Evolutionary conservation across 2,329 filamentous ascomycete genomes (phyloP), one percentile per base, ranked within the genome.

Genomic region (Talaromyces funiculosus): DNA sequence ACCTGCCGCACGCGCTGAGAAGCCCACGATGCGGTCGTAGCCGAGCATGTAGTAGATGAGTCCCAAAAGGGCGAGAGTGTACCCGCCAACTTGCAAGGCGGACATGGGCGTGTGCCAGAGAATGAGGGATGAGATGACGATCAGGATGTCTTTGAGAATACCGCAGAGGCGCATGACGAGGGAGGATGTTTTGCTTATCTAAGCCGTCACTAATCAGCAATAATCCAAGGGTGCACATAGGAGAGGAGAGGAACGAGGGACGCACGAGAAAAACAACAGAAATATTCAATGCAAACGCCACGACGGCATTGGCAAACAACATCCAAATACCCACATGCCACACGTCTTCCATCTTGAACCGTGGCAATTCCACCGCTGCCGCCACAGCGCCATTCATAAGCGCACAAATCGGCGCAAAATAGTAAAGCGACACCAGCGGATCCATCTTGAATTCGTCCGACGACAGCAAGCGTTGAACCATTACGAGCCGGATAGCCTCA

Each of bases 111-210:
- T 90, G 66, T 83, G 80, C 87, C 90, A 94, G 71, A 93, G 86
- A 69, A 90, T 74, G 75, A 93, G 88, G 56, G 89, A 91, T 60
- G 85, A 82, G 63, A 83, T 79, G 65, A 95, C 89, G 59, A 95
- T 86, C 61, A 94, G 84, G 63, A 94, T 92, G 73, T 92, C 90
- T 77, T 95, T 95, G 69, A 94, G 84, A 65, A 95, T 90, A 72
- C 90, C 90, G 62, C 87, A 91, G 18, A 95, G 84, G 29, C 90
- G 92, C 77, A 94, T 88, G 67, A 92, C 89, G 54, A 95, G 84
- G 61, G 89, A 89, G 1, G 90, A 95, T 7, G 90, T 94, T 77
- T 90, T 92, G 72, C 90, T 90, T 68, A 95, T 95, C 89, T 93
- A 67, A 38, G 7, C 12, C 10, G n/a, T 14, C 10, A 9, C 4